Evolutionary conservation across 257 asterid species (phyloP).

Genomic region (Oldenlandia corymbosa): DNA sequence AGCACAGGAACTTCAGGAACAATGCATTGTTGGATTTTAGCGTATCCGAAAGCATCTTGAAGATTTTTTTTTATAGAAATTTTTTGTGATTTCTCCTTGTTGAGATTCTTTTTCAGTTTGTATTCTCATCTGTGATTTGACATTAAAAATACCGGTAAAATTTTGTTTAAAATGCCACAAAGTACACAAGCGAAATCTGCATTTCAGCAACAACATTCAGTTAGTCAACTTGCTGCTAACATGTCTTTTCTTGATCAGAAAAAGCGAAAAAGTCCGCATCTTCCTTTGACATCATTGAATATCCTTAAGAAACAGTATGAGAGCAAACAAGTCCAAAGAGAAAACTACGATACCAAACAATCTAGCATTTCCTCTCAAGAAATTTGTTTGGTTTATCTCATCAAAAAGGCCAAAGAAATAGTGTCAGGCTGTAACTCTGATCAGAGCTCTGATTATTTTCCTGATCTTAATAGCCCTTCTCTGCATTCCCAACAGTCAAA

Average conservation of each 20-base stretch:
- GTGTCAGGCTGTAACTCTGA: too few relatives aligned
- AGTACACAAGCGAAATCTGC: neutral
- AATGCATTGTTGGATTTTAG: too few relatives aligned
- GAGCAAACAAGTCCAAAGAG: neutral
- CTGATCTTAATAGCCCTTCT: neutral
- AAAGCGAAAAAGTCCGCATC: neutral
- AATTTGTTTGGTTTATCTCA: slow-evolving; percentile 16
- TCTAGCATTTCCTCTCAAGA: neutral
- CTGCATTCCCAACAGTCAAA: too few relatives aligned
- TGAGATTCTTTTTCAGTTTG: too few relatives aligned
- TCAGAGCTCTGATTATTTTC: slow-evolving; percentile 4
- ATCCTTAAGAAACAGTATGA: slow-evolving; percentile 1
- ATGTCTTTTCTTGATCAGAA: neutral
- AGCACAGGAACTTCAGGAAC: too few relatives aligned
- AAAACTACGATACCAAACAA: too few relatives aligned
- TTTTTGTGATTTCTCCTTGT: too few relatives aligned
- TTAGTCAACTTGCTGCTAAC: neutral
- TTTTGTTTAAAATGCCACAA: neutral
- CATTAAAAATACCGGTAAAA: too few relatives aligned
- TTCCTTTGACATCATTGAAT: neutral
- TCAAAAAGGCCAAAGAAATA: slow-evolving; percentile 19
- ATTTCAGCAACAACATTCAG: neutral
- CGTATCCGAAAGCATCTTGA: too few relatives aligned
- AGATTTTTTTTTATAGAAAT: too few relatives aligned
- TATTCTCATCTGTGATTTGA: too few relatives aligned